phyloP scores from a whole-genome alignment of 306 rosid genomes.

The Quercus alba region DNA sequence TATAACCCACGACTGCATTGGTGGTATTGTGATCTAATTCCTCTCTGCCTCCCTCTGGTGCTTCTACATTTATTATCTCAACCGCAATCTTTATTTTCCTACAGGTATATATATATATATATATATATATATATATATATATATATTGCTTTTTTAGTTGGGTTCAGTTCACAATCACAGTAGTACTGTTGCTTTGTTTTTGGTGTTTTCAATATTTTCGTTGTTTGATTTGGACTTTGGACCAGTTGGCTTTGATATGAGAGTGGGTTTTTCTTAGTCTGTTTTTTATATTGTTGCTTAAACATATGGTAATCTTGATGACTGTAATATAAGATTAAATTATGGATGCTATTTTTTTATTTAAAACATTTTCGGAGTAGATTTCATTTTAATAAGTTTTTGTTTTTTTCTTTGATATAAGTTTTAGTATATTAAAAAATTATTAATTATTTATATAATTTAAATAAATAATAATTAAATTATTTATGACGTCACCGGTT shows the following conservation, averaged over 20 bases:
- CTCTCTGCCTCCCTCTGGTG: no score
- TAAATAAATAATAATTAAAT: no score
- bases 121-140: neutral
- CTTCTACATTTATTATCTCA: conserved; percentile 67
- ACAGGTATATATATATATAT: conserved; percentile 54
- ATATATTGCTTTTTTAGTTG: neutral
- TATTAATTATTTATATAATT: no score
- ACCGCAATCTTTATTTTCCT: conserved; percentile 64
- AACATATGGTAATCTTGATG: neutral
- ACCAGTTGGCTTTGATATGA: neutral
- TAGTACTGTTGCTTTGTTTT: no score
- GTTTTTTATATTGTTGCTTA: neutral
- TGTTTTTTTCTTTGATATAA: neutral
- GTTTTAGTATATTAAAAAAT: no score
- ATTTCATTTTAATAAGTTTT: neutral
- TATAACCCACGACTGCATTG: no score
- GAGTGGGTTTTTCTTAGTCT: conserved; percentile 13
- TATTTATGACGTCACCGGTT: no score
- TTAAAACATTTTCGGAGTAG: neutral
- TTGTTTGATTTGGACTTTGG: neutral
- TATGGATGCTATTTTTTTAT: neutral
- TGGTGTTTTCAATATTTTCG: no score
- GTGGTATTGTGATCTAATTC: no score
- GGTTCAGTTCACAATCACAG: no score
- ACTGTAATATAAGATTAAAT: neutral